phyloP scores from a whole-genome alignment of 257 asterid species.

The Capsicum baccatum region DNA sequence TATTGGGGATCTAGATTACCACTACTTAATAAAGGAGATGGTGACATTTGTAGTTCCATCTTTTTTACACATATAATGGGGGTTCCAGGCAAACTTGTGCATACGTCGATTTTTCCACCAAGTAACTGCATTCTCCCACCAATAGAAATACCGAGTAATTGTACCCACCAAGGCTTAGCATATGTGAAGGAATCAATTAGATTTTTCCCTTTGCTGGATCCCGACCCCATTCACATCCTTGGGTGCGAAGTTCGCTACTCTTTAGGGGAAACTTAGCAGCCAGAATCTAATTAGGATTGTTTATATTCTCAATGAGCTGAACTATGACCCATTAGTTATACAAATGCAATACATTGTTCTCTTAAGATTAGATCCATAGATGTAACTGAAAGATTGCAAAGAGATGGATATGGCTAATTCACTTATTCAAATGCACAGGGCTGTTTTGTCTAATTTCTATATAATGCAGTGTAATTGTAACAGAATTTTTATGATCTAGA shows the following conservation, averaged over 20 bases:
- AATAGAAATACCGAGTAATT: neutral
- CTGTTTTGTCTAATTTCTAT: neutral
- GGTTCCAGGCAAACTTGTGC: neutral
- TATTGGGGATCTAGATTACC: neutral
- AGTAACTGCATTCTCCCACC: neutral
- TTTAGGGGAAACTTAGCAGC: constrained; percentile 1
- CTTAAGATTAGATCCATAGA: neutral
- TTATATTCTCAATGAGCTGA: neutral
- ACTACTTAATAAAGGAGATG: neutral
- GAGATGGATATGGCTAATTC: neutral
- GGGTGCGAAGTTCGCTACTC: neutral
- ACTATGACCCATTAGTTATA: neutral
- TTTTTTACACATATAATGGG: neutral
- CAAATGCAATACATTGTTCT: neutral
- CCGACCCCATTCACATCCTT: neutral
- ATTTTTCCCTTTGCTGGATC: neutral
- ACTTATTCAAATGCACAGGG: neutral
- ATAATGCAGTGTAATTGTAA: neutral
- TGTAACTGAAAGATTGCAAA: neutral
- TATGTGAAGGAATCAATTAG: neutral
- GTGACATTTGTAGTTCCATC: constrained; percentile 3
- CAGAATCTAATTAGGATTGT: neutral
- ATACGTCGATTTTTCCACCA: neutral
- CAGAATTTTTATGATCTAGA: neutral
- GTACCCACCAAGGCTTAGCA: neutral